phyloP scores from a whole-genome alignment of 371 early-diverging fungal species.

The Apophysomyces variabilis region DNA sequence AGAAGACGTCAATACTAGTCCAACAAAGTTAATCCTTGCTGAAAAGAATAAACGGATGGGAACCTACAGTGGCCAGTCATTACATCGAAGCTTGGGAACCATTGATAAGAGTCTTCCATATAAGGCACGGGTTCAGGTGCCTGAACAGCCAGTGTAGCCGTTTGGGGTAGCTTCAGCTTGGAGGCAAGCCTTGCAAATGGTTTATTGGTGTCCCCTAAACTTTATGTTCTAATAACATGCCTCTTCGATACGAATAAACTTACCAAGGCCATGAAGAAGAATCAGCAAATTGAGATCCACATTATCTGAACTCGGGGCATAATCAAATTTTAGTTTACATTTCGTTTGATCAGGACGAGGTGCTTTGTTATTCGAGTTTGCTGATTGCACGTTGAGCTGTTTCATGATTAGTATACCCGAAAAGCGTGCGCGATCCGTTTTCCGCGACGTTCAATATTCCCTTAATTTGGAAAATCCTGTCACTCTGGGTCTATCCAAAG shows the following conservation, averaged over 20 bases:
- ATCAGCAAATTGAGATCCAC: conserved; percentile 73
- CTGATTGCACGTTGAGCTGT: conserved; percentile 32
- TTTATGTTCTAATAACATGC: too few species aligned
- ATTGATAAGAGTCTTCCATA: conserved; percentile 64
- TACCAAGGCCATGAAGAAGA: conserved; percentile 75
- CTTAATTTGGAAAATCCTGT: too few species aligned
- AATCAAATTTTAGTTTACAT: conserved; percentile 52
- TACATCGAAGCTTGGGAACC: conserved; percentile 71
- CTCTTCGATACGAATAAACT: not conserved
- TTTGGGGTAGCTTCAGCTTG: conserved; percentile 70
- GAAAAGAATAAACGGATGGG: not conserved
- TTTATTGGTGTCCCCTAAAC: conserved; percentile 53
- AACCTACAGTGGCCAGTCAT: conserved; percentile 58
- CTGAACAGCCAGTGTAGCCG: conserved; percentile 66
- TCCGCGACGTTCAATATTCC: too few species aligned
- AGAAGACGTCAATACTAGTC: conserved; percentile 50
- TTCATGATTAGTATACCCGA: conserved; percentile 23
- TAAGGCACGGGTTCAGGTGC: conserved; percentile 70
- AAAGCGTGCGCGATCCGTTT: too few species aligned
- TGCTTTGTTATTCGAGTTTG: conserved; percentile 24
- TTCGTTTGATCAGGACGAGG: conserved; percentile 36
- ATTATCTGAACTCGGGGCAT: conserved; percentile 59
- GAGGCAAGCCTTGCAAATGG: conserved; percentile 66
- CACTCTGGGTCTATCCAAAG: too few species aligned
- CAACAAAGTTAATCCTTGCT: not conserved